A percentile compares a stretch with the other conserved stretches of the same genome.
Evolutionary conservation across 2,329 filamentous ascomycete species (phyloP).

Genomic region (Neofusicoccum ribis): DNA sequence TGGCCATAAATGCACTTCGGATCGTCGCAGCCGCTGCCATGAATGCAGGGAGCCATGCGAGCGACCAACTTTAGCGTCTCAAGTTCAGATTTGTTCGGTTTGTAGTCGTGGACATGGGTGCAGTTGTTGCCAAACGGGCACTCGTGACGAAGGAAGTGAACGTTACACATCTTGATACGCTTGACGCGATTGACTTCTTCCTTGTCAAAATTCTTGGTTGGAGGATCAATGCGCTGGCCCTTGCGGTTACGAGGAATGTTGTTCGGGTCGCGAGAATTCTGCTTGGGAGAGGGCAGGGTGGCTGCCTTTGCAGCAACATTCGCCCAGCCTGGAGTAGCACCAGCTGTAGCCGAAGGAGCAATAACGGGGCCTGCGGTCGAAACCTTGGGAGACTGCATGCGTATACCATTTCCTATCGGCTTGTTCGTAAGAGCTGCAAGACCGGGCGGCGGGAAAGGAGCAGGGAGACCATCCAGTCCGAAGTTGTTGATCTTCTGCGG

Average conservation of each 20-base stretch:
- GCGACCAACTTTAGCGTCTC: conserved; percentile 59
- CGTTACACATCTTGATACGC: conserved; percentile 64
- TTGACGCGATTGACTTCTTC: conserved; percentile 61
- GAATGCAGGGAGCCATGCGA: conserved; percentile 63
- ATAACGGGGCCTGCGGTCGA: neutral
- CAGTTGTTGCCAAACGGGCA: conserved; percentile 58
- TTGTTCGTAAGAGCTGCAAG: neutral
- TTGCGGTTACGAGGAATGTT: conserved; percentile 56
- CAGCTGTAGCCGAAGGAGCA: neutral
- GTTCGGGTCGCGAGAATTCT: conserved; percentile 11
- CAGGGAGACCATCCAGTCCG: neutral
- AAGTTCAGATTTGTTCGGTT: conserved; percentile 54
- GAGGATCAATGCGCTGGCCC: conserved; percentile 60
- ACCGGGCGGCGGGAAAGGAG: conserved; percentile 13
- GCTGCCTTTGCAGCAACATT: conserved; percentile 18
- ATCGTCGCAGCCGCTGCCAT: conserved; percentile 59
- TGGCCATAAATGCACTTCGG: conserved; percentile 65
- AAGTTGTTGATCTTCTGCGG: conserved; percentile 48
- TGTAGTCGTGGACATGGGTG: conserved; percentile 57
- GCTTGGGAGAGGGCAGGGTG: conserved; percentile 4
- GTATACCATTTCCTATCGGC: neutral
- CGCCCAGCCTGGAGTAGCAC: conserved; percentile 20
- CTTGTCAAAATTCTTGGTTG: conserved; percentile 52
- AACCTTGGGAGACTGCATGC: neutral
- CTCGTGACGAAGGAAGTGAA: conserved; percentile 59